phyloP scores from a whole-genome alignment of 768 basidiomycete species.

The Mycena sanguinolenta region DNA sequence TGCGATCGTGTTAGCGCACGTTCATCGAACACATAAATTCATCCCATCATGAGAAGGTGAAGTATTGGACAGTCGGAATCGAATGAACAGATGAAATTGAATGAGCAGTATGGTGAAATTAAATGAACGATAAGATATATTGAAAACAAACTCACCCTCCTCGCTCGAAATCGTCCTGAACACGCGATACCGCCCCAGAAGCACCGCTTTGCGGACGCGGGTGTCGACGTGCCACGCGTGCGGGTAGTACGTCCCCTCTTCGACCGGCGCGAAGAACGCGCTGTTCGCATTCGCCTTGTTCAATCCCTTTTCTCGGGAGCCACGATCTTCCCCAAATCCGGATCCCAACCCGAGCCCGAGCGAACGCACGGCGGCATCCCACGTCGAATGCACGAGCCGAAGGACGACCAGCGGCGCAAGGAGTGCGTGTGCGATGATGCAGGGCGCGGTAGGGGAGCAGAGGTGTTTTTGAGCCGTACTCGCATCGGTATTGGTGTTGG shows the following conservation, averaged over 20 bases:
- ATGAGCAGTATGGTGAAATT: too few relatives aligned
- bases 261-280: constrained; percentile 41
- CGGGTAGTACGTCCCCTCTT: constrained; percentile 45
- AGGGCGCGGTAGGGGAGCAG: constrained; percentile 40
- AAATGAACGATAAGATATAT: too few relatives aligned
- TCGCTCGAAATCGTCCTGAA: constrained; percentile 46
- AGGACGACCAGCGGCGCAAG: constrained; percentile 35
- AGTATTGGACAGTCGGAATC: too few relatives aligned
- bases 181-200: constrained; percentile 45
- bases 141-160: constrained; percentile 26
- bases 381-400: constrained; percentile 39
- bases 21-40: too few relatives aligned
- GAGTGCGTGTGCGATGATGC: constrained; percentile 24
- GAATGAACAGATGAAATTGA: too few relatives aligned
- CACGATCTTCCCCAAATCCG: too few relatives aligned
- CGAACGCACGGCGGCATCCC: constrained; percentile 41
- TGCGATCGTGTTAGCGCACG: constrained; percentile 25
- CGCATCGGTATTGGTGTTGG: too few relatives aligned
- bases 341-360: too few relatives aligned
- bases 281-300: too few relatives aligned
- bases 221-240: constrained; percentile 50
- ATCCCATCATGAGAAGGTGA: too few relatives aligned
- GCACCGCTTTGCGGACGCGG: constrained; percentile 40
- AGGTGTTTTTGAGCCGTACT: too few relatives aligned
- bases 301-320: too few relatives aligned